phyloP scores from a whole-genome alignment of 2,329 filamentous ascomycete genomes.

The Lachnellula subtilissima region DNA sequence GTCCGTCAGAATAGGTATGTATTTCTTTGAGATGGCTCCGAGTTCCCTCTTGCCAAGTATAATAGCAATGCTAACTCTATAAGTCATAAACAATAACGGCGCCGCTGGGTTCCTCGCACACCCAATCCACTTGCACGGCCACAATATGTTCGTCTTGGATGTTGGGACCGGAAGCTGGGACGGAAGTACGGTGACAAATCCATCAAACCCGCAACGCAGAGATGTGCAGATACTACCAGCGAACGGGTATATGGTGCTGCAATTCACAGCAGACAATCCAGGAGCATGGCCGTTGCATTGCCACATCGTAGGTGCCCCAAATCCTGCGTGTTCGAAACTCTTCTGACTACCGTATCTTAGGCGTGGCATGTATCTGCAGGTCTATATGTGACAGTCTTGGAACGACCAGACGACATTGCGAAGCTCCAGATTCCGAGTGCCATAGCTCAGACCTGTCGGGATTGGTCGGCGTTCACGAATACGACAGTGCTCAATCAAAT shows the following conservation, averaged over 20 bases:
- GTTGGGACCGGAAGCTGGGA: conserved; percentile 37
- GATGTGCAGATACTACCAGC: conserved; percentile 45
- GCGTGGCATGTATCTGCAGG: conserved; percentile 44
- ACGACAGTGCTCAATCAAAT: conserved; percentile 12
- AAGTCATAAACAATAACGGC: conserved; percentile 40
- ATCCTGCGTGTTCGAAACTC: background rate
- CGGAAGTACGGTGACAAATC: conserved; percentile 33
- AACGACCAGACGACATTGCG: conserved; percentile 35
- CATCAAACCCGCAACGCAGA: conserved; percentile 45
- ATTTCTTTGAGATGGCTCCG: conserved; percentile 40
- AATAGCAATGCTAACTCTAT: background rate
- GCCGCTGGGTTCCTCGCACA: conserved; percentile 46
- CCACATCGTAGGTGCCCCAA: conserved; percentile 34
- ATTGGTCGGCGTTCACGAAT: conserved; percentile 41
- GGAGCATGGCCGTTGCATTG: conserved; percentile 49
- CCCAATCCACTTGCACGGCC: conserved; percentile 65
- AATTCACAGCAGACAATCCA: conserved; percentile 46
- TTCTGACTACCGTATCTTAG: conserved; percentile 28
- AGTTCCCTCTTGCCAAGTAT: background rate
- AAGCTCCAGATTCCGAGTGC: conserved; percentile 43
- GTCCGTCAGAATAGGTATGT: conserved; percentile 50
- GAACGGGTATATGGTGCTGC: conserved; percentile 39
- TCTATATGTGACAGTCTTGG: conserved; percentile 35
- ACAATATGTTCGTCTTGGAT: conserved; percentile 64
- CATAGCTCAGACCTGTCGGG: conserved; percentile 49